phyloP scores from a whole-genome alignment of 768 basidiomycete genomes.

The Trametes villosa region DNA sequence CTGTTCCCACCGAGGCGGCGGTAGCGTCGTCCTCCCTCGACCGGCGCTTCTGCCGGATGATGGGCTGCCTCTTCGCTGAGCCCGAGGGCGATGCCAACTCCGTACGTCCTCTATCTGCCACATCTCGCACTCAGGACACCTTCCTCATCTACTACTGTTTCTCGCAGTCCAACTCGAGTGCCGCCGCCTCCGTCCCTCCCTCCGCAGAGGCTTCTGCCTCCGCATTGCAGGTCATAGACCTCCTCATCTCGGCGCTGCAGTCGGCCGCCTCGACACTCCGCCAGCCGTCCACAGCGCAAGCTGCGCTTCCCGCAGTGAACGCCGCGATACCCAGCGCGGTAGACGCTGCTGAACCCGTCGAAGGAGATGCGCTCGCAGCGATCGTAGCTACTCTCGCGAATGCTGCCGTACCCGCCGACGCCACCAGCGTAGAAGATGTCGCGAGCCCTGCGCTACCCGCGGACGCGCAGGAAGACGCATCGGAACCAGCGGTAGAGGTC shows the following conservation, averaged over 20 bases:
- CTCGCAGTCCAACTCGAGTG: background rate
- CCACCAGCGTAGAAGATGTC: background rate
- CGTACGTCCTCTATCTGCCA: background rate
- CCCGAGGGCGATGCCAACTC: background rate
- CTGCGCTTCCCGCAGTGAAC: background rate
- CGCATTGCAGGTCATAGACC: constrained; percentile 12
- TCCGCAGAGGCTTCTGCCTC: background rate
- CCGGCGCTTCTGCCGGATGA: background rate
- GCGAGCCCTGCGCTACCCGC: background rate
- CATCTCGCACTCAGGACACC: too few relatives aligned
- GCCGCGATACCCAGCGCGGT: background rate
- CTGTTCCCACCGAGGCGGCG: background rate
- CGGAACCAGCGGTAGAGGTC: constrained; percentile 1
- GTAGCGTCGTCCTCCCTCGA: background rate
- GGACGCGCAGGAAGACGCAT: background rate
- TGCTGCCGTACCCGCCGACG: background rate
- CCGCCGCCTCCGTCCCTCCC: background rate
- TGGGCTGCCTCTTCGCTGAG: constrained; percentile 8
- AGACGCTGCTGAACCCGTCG: background rate
- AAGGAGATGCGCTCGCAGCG: background rate
- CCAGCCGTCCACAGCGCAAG: background rate
- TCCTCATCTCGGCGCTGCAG: constrained; percentile 6
- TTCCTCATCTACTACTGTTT: background rate
- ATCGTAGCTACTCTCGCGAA: background rate
- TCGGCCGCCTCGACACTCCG: background rate